Evolutionary conservation across 768 basidiomycete genomes (phyloP).

Genomic region (Podaxis mareebaensis): DNA sequence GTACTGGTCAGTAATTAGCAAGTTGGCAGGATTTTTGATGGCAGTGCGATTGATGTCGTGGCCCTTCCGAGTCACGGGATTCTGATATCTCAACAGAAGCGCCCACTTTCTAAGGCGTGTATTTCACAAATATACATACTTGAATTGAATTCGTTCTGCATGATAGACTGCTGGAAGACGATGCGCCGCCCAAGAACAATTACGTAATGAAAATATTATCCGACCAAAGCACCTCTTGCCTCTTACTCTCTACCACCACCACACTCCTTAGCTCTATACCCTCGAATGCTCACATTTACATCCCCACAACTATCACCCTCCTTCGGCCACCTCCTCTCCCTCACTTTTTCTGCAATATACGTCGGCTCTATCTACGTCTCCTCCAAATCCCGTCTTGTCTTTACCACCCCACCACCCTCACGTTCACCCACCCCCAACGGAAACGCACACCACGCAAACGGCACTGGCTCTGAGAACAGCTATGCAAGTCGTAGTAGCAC

Average conservation of each 20-base stretch:
- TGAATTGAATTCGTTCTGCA: neutral
- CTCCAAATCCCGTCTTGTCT: slow-evolving; percentile 60
- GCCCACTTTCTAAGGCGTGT: too few species aligned
- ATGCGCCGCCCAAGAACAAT: too few species aligned
- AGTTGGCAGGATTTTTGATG: neutral
- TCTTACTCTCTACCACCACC: too few species aligned
- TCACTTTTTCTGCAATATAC: slow-evolving; percentile 64
- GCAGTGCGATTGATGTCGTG: slow-evolving; percentile 33
- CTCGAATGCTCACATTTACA: neutral
- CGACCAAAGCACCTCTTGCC: too few species aligned
- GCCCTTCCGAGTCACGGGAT: slow-evolving; percentile 14
- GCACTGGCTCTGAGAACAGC: slow-evolving; percentile 16
- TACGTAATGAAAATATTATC: too few species aligned
- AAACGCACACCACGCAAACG: neutral
- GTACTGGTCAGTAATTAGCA: slow-evolving; percentile 16
- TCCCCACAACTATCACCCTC: neutral
- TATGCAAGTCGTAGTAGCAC: neutral
- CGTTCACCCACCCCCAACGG: neutral
- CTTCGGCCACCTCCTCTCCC: slow-evolving; percentile 49
- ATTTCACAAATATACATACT: neutral
- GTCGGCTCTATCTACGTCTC: slow-evolving; percentile 84
- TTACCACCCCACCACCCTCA: slow-evolving; percentile 19
- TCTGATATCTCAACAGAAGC: neutral
- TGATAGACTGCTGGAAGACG: too few species aligned
- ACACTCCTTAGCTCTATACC: neutral